Evolutionary conservation across 1,139 yeast species (phyloP), one percentile per base, ranked within the genome.

Genomic region (Blastobotrys aristatus): DNA sequence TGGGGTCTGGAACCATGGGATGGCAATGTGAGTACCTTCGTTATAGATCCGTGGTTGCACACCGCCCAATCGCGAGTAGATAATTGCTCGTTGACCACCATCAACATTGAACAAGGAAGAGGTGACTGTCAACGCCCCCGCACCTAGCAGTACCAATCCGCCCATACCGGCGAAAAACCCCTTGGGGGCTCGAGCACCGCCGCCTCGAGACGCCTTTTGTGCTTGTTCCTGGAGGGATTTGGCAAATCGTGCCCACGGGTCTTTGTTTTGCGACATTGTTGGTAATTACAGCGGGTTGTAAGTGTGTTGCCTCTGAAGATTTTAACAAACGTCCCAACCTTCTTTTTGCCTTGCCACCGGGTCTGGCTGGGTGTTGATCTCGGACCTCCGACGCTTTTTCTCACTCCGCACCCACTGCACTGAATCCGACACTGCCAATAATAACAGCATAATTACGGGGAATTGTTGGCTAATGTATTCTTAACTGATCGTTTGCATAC

Each of bases 1-100:
- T 37, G 98, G 97, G 50, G 90, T 84, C 69, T 92, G 97, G 54
- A 94, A 71, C 94, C 97, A 90, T 37, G 99, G 99, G 55, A 92
- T 70, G 48, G 89, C 82, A 57, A 92, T 75, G 68, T 92, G 99
- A 2, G 98, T 92, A 58, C 99, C 99, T 74, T 92, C 99, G 43
- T 80, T 80, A 65, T 83, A 88, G 55, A 92, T 88, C 52, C 74
- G 76, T n/a, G 90, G 81, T 63, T 82, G 87, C 46, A 92, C 82
- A 65, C 99, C 99, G 45, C 80, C 77, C 40, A 89, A 50, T 65
- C 99, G 82, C 31, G 95, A 88, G 68, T 92, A 92, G 37, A 92
- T 78, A 61, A 92, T 89, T 26, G 97, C 99, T 66, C 99, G 78
- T 69, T 92, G 97, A 69, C 99, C 99, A 79, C 99, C 99, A 66